phyloP scores from a whole-genome alignment of 495 filamentous ascomycete species.

The Beverwykella pulmonaria region DNA sequence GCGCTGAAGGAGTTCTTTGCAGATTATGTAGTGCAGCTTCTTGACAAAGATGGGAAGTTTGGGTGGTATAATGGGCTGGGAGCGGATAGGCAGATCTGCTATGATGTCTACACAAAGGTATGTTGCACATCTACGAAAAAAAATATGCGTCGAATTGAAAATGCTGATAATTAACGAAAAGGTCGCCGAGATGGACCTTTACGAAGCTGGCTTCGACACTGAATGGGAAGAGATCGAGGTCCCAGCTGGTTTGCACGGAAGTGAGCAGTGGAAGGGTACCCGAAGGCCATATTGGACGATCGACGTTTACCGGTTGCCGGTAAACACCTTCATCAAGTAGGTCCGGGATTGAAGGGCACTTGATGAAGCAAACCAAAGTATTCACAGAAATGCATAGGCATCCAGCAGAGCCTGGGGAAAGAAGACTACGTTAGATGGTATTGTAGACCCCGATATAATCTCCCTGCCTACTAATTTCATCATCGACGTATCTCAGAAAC shows the following conservation, averaged over 20 bases:
- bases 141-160: too few species aligned
- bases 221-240: constrained; percentile 81
- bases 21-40: constrained; percentile 72
- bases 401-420: too few species aligned
- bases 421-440: not conserved
- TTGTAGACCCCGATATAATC: not conserved
- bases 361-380: not conserved
- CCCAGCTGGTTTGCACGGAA: constrained; percentile 54
- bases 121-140: not conserved
- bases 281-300: constrained; percentile 85
- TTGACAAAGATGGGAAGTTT: constrained; percentile 71
- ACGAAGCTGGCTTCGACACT: constrained; percentile 88
- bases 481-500: not conserved
- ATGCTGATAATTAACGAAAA: too few species aligned
- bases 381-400: not conserved
- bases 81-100: constrained; percentile 87
- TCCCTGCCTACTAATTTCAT: not conserved
- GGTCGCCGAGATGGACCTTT: constrained; percentile 86
- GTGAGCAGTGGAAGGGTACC: constrained; percentile 80
- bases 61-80: constrained; percentile 95
- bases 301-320: constrained; percentile 70
- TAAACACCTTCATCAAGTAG: constrained; percentile 37
- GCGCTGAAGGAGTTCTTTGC: constrained; percentile 80
- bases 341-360: not conserved
- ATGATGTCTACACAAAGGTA: constrained; percentile 88